Base-by-base conservation (phyloP, 2,329 filamentous ascomycete genomes). In the Dactylellina cionopaga region DNA sequence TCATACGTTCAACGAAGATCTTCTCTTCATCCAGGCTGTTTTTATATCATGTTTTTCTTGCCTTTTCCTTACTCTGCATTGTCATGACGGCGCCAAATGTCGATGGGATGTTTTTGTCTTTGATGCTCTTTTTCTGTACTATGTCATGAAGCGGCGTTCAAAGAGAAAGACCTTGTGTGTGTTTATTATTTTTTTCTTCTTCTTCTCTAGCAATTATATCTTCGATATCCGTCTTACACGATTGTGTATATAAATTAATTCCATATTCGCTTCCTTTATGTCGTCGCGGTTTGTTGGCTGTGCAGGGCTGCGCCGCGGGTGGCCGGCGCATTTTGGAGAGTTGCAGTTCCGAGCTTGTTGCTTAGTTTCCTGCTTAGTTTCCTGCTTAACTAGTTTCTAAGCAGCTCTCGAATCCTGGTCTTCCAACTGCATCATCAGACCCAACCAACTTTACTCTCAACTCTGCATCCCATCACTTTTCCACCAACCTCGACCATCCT, bases 81-180 rank as follows among this genome's bases (percentile, higher is more conserved):
- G 27, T 64, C 49, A 59, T 47, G 66, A 70, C 52, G 66, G 66
- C 66, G 66, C 54, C 44, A 64, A 43, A 39, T 63, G 52, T 72
- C 59, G 54, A 58, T 64, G 66, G 59, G 66, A 43, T 72, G 59
- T 72, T 46, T 59, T 59, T 59, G n/a, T 35, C 25, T 52, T 51
- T 27, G 15, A 13, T 44, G 10, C 11, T 46, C 19, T 17, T 44
- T 63, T 49, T 33, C 7, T n/a, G 55, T 33, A 27, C 22, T 43
- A 11, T 27, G 56, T 27, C 56, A 43, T 70, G 47, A 25, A 70
- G 54, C 49, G 65, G 65, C 65, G 65, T 70, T 70, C n/a, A 33
- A 29, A 41, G 56, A 59, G 46, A 41, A 52, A 63, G 47, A 55
- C 22, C 43, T 46, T 59, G 33, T 17, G 19, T 62, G 44, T 51